phyloP scores from a whole-genome alignment of 1,139 yeast species.

The Kodamaea plutei region DNA sequence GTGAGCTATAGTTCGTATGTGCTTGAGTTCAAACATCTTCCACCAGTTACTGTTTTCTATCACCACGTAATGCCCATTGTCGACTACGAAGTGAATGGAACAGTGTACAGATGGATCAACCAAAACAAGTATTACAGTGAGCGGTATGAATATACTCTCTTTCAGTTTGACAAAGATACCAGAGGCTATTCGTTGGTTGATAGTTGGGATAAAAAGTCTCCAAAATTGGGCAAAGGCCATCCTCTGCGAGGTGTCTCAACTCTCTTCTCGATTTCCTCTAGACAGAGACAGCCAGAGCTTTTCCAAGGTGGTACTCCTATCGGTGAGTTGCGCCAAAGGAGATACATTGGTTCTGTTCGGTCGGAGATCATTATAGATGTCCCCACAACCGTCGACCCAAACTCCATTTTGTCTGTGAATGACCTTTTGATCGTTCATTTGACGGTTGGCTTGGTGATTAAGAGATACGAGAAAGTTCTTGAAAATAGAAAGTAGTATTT shows the following conservation, averaged over 20 bases:
- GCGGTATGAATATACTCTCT: conserved; percentile 5
- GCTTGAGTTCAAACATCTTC: conserved; percentile 4
- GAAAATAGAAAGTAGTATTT: conserved; percentile 7
- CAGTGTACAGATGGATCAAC: conserved; percentile 5
- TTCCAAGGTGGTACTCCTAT: conserved; percentile 5
- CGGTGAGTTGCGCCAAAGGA: conserved; percentile 7
- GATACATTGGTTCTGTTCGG: conserved; percentile 1
- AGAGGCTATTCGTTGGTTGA: conserved; percentile 9
- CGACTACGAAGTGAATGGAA: conserved; percentile 5
- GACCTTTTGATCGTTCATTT: conserved; percentile 8
- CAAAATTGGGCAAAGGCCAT: conserved; percentile 4
- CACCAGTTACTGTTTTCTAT: conserved; percentile 5
- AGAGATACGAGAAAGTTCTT: conserved; percentile 8
- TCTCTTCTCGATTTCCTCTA: not conserved
- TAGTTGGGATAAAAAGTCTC: conserved; percentile 7
- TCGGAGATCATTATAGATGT: conserved; percentile 6
- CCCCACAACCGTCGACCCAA: conserved; percentile 1
- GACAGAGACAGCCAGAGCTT: conserved; percentile 4
- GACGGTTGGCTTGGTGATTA: conserved; percentile 7
- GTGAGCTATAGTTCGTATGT: conserved; percentile 5
- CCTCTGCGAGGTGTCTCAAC: conserved; percentile 1
- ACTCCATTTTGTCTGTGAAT: conserved; percentile 7
- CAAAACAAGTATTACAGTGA: conserved; percentile 3
- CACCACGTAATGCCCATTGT: conserved; percentile 7
- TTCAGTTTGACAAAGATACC: conserved; percentile 5